A percentile compares a stretch with the other conserved stretches of the same genome.
phyloP scores from a whole-genome alignment of 768 basidiomycete species.

The Mycena polygramma region DNA sequence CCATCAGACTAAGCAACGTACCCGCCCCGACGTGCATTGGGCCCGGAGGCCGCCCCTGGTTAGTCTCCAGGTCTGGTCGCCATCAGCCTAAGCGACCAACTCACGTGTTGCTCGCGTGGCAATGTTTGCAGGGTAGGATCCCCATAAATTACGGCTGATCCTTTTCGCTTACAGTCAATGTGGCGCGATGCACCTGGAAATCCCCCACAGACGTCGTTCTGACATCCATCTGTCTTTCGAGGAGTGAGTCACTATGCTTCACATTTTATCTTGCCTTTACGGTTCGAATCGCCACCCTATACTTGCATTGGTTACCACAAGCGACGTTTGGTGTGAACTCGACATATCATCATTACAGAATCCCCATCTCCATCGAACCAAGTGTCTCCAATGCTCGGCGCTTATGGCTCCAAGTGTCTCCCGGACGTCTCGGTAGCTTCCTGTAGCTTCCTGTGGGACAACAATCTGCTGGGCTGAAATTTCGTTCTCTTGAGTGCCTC shows the following conservation, averaged over 20 bases:
- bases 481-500: too few species aligned
- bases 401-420: too few species aligned
- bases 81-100: neutral
- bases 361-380: too few species aligned
- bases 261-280: neutral
- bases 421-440: too few species aligned
- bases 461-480: too few species aligned
- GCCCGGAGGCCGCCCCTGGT: neutral
- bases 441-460: too few species aligned
- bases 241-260: too few species aligned
- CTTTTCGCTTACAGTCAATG: neutral
- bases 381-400: too few species aligned
- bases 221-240: neutral
- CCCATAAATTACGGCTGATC: neutral
- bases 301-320: neutral
- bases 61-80: too few species aligned
- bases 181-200: too few species aligned
- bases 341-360: neutral
- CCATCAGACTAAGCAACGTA: neutral
- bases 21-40: neutral
- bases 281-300: neutral
- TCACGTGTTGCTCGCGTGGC: conserved; percentile 13
- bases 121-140: conserved; percentile 5
- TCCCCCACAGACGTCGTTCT: neutral
- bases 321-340: neutral